Evolutionary conservation across 2,329 filamentous ascomycete genomes (phyloP).

Genomic region (Dactylellina cionopaga): DNA sequence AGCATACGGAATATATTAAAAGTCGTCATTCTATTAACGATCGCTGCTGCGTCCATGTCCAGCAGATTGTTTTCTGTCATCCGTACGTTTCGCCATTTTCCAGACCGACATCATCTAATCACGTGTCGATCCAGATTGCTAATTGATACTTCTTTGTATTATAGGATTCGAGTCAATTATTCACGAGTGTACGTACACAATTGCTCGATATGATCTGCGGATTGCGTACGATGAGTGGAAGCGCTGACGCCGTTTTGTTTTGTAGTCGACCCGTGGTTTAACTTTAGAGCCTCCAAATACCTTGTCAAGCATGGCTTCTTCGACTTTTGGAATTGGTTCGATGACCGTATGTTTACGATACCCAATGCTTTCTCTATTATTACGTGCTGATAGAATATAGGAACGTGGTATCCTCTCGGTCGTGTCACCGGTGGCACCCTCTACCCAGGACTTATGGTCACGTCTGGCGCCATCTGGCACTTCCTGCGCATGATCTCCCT

Average conservation of each 20-base stretch:
- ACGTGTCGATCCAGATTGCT: not conserved
- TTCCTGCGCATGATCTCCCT: slow-evolving; percentile 85
- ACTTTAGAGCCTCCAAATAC: slow-evolving; percentile 98
- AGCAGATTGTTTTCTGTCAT: slow-evolving; percentile 98
- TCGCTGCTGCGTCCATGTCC: slow-evolving; percentile 88
- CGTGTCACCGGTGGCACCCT: slow-evolving; percentile 98
- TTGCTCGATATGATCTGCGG: not conserved
- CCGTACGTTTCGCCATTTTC: slow-evolving; percentile 70
- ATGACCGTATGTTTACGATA: slow-evolving; percentile 77
- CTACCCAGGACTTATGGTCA: slow-evolving; percentile 98
- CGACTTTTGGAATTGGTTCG: slow-evolving; percentile 99
- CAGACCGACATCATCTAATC: not conserved
- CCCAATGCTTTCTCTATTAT: not conserved
- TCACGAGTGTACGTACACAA: slow-evolving; percentile 88
- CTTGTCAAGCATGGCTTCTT: slow-evolving; percentile 97
- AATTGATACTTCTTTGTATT: not conserved
- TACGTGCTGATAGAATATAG: slow-evolving; percentile 60
- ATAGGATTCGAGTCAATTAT: slow-evolving; percentile 98
- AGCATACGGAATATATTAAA: slow-evolving; percentile 86
- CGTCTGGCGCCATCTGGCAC: slow-evolving; percentile 96
- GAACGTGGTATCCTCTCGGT: slow-evolving; percentile 98
- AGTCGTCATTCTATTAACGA: slow-evolving; percentile 87
- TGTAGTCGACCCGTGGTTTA: slow-evolving; percentile 98
- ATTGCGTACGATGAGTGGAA: slow-evolving; percentile 28
- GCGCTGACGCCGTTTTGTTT: slow-evolving; percentile 30